phyloP scores from a whole-genome alignment of 1,284 basidiomycete species.

The Heterobasidion annosum region DNA sequence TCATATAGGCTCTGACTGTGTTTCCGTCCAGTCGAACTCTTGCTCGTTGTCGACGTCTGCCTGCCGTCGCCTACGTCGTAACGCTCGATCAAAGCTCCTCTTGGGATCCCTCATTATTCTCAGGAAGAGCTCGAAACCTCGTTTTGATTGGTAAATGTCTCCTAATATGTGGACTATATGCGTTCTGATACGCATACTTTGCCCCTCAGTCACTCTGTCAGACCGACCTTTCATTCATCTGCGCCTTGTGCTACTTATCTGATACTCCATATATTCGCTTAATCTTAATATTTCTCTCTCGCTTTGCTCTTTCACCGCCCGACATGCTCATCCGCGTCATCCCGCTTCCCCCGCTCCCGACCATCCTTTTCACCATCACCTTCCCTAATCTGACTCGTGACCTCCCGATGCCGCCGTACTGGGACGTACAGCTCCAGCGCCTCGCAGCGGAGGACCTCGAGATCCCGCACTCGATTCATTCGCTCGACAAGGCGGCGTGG shows the following conservation, averaged over 20 bases:
- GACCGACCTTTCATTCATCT: background rate
- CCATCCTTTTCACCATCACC: constrained; percentile 64
- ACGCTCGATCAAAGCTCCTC: background rate
- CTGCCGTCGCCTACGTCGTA: background rate
- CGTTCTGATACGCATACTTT: background rate
- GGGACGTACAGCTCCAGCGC: constrained; percentile 45
- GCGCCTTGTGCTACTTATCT: background rate
- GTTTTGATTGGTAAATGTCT: background rate
- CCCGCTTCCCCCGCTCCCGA: constrained; percentile 42
- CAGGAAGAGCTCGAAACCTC: background rate
- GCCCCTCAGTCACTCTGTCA: background rate
- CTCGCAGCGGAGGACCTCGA: constrained; percentile 50
- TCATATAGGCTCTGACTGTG: background rate
- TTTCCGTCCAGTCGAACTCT: background rate
- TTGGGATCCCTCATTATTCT: background rate
- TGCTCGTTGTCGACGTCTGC: background rate
- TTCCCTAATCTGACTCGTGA: constrained; percentile 44
- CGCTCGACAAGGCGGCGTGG: constrained; percentile 56
- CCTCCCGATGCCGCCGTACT: constrained; percentile 40
- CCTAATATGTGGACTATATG: background rate
- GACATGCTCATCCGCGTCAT: constrained; percentile 65
- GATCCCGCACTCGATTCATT: constrained; percentile 44
- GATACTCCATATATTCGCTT: background rate
- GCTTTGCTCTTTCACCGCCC: background rate
- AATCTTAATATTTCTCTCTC: background rate